These are phyloP conservation scores for Acorus gramineus DNA, from an alignment of 106 monocot genomes.

Conservation along the genomic window DNA sequence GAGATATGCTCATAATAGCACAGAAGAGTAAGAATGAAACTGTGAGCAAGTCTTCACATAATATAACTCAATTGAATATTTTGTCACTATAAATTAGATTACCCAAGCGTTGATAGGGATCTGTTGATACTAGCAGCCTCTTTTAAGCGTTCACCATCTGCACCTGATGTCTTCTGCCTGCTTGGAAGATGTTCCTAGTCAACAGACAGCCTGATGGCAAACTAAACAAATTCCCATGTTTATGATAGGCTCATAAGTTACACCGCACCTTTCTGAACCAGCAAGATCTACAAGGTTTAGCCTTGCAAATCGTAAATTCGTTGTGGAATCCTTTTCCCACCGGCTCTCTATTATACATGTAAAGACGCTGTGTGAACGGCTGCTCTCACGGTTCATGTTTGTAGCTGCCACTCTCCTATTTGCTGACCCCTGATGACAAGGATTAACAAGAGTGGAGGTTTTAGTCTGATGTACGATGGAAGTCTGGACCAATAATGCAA, in stretches of 20 bases:
- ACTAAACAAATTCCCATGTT: too few relatives aligned
- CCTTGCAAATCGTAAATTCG: slow-evolving; percentile 75
- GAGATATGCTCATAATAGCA: neutral
- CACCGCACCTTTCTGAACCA: slow-evolving; percentile 77
- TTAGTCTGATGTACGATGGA: too few relatives aligned
- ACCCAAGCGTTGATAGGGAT: slow-evolving; percentile 97
- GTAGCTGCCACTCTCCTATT: slow-evolving; percentile 93
- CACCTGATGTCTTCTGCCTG: slow-evolving; percentile 92
- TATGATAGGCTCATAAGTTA: too few relatives aligned
- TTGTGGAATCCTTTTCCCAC: slow-evolving; percentile 74
- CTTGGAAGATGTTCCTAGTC: slow-evolving; percentile 5
- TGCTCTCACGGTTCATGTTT: slow-evolving; percentile 94
- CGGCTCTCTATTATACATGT: slow-evolving; percentile 89
- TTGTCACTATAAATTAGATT: slow-evolving; percentile 1
- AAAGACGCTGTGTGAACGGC: slow-evolving; percentile 93
- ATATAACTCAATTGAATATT: too few relatives aligned
- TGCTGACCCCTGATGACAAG: slow-evolving; percentile 54
- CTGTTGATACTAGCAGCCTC: slow-evolving; percentile 94
- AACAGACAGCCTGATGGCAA: neutral
- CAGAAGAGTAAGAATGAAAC: neutral
- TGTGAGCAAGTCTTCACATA: too few relatives aligned
- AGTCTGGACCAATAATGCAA: too few relatives aligned
- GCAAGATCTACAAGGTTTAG: slow-evolving; percentile 94
- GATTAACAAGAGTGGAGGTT: too few relatives aligned
- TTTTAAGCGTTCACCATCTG: slow-evolving; percentile 86